phyloP scores from a whole-genome alignment of 73 alveolate species.

The Paramecium caudatum region DNA sequence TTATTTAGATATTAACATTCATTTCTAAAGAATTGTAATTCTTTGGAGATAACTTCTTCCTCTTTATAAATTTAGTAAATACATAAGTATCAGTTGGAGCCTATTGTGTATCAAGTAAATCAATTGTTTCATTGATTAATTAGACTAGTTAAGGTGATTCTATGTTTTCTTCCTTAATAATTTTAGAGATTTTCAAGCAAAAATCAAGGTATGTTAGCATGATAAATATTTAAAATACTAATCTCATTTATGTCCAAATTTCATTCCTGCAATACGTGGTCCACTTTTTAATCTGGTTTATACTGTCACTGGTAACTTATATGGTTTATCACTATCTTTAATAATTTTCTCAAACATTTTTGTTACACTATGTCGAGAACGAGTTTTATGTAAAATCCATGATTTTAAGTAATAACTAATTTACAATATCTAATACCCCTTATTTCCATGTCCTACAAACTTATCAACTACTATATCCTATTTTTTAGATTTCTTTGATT shows the following conservation, averaged over 20 bases:
- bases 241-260: slow-evolving; percentile 67
- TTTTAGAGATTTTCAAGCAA: slow-evolving; percentile 33
- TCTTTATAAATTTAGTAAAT: not conserved
- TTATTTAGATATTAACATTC: slow-evolving; percentile 38
- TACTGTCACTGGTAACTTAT: slow-evolving; percentile 48
- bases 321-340: slow-evolving; percentile 66
- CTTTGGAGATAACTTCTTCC: not conserved
- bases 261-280: slow-evolving; percentile 54
- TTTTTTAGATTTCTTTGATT: slow-evolving; percentile 50
- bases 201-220: slow-evolving; percentile 34
- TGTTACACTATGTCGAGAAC: slow-evolving; percentile 57
- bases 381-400: slow-evolving; percentile 58
- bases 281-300: slow-evolving; percentile 38
- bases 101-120: not conserved
- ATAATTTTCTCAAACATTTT: slow-evolving; percentile 49
- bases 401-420: slow-evolving; percentile 60
- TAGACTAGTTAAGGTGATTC: not conserved
- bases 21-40: slow-evolving; percentile 20
- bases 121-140: slow-evolving; percentile 1
- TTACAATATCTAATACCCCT: not conserved
- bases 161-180: slow-evolving; percentile 34
- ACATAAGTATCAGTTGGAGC: not conserved
- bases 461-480: slow-evolving; percentile 45
- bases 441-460: slow-evolving; percentile 31
- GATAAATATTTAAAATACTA: slow-evolving; percentile 16